phyloP scores from a whole-genome alignment of 2,329 filamentous ascomycete species.

The Trichoderma polysporum region DNA sequence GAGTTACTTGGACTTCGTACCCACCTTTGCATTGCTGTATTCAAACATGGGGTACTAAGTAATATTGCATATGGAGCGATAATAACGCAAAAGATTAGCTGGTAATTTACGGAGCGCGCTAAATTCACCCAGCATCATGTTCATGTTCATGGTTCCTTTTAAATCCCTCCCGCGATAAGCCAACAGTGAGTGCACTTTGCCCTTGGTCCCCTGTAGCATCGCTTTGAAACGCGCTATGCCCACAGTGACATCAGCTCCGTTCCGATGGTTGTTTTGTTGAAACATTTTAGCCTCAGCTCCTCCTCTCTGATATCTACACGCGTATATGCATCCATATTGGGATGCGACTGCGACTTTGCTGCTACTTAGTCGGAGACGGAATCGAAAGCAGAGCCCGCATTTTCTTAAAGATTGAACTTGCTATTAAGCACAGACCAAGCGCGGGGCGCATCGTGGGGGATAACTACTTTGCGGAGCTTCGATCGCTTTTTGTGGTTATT shows the following conservation, averaged over 20 bases:
- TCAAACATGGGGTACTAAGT: no score
- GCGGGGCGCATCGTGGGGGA: background rate
- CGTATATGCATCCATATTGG: background rate
- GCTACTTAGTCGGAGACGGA: no score
- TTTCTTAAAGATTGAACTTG: background rate
- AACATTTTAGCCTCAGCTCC: background rate
- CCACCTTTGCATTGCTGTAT: no score
- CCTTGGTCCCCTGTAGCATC: background rate
- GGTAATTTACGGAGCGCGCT: slow-evolving; percentile 5
- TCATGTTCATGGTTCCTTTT: background rate
- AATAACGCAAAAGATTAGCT: background rate
- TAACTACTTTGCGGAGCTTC: background rate
- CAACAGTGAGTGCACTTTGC: background rate
- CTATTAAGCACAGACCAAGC: background rate
- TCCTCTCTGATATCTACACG: background rate
- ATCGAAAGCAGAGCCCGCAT: no score
- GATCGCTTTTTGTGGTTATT: no score
- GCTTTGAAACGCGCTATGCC: slow-evolving; percentile 2
- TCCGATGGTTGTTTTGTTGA: background rate
- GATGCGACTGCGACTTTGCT: no score
- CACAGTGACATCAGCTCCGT: slow-evolving; percentile 8
- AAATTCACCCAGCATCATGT: background rate
- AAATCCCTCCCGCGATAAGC: slow-evolving; percentile 1
- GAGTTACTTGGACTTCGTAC: no score
- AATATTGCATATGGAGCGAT: background rate